Evolutionary conservation across 371 early-diverging fungal genomes (phyloP).

Genomic region (Rhizomucor pusillus): DNA sequence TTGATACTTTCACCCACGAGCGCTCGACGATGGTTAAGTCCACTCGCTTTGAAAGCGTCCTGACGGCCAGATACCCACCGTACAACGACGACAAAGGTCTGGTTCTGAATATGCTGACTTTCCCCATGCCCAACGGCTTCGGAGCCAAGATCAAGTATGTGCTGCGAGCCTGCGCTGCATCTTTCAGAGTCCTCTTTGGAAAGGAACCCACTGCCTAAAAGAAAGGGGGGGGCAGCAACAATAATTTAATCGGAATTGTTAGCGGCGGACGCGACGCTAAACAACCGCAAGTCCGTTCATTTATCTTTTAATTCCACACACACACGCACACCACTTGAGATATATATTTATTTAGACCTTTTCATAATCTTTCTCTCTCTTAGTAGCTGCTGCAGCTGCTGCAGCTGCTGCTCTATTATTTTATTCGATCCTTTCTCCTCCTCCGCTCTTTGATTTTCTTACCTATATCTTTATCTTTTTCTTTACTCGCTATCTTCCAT

Average conservation of each 20-base stretch:
- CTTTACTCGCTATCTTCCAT: not conserved
- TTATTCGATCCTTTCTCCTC: not conserved
- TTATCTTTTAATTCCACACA: too few species aligned
- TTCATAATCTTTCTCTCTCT: not conserved
- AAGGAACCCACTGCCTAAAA: constrained; percentile 10
- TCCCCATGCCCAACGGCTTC: constrained; percentile 19
- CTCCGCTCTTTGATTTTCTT: not conserved
- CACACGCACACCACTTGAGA: too few species aligned
- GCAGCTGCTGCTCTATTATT: too few species aligned
- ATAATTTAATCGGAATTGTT: too few species aligned
- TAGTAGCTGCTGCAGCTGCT: too few species aligned
- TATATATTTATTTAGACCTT: not conserved
- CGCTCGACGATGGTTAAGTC: constrained; percentile 54
- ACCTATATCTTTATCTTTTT: not conserved
- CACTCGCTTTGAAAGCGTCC: constrained; percentile 43
- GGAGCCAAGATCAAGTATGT: constrained; percentile 29
- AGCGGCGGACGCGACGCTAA: too few species aligned
- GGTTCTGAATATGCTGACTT: constrained; percentile 19
- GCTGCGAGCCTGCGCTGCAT: constrained; percentile 10
- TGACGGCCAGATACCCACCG: constrained; percentile 51
- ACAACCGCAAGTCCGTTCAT: too few species aligned
- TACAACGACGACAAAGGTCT: constrained; percentile 33
- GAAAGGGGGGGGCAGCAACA: too few species aligned
- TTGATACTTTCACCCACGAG: constrained; percentile 72
- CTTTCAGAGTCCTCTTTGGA: constrained; percentile 12